phyloP scores from a whole-genome alignment of 306 rosid genomes.

The Prosopis cineraria region DNA sequence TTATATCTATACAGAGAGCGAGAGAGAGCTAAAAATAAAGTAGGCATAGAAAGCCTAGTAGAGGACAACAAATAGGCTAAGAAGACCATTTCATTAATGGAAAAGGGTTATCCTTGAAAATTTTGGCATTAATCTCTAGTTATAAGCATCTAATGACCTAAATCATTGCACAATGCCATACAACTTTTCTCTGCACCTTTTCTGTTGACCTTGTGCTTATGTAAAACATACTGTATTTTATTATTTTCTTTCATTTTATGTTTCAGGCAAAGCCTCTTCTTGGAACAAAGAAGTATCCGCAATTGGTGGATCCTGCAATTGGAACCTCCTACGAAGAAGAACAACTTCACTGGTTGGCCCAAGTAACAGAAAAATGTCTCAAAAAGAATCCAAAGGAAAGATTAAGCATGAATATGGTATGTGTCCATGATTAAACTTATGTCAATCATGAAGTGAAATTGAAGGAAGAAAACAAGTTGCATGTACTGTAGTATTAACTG shows the following conservation, averaged over 20 bases:
- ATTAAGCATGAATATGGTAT: slow-evolving; percentile 46
- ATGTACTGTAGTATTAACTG: background rate
- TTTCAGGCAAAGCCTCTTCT: slow-evolving; percentile 50
- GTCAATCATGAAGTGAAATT: slow-evolving; percentile 8
- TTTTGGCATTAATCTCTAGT: background rate
- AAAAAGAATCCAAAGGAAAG: slow-evolving; percentile 54
- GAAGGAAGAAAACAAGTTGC: background rate
- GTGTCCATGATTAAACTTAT: slow-evolving; percentile 18
- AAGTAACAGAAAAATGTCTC: slow-evolving; percentile 44
- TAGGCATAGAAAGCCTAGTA: background rate
- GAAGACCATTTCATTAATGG: background rate
- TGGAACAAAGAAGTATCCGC: slow-evolving; percentile 38
- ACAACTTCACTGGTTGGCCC: slow-evolving; percentile 41
- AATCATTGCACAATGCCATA: background rate
- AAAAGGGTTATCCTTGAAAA: background rate
- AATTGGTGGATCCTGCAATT: slow-evolving; percentile 42
- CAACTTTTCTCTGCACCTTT: background rate
- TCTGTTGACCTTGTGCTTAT: slow-evolving; percentile 11
- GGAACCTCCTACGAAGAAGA: slow-evolving; percentile 45
- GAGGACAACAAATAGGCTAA: background rate
- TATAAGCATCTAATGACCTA: background rate
- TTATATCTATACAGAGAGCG: background rate
- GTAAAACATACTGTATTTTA: background rate
- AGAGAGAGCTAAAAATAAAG: background rate
- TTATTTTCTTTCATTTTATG: background rate